Evolutionary conservation across 768 basidiomycete species (phyloP), one percentile per base, ranked within the genome.

Genomic region (Cyclocybe aegerita): DNA sequence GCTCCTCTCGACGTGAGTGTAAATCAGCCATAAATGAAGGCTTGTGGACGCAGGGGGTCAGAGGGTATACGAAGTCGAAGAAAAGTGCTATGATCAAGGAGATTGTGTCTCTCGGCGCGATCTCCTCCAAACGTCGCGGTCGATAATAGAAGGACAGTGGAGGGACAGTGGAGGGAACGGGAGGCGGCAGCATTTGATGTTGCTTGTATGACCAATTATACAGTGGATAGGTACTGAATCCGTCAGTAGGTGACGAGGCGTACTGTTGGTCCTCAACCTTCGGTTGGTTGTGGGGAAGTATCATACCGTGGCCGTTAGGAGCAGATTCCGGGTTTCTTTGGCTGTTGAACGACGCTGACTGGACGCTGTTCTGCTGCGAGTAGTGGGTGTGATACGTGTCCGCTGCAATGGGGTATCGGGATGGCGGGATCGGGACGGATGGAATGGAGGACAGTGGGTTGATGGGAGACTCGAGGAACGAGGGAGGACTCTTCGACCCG

Each of bases 11-110:
- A 38, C 81, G 81, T 0, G 82, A 74, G 55, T 86, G 83, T 30
- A 97, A 74, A 70, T 93, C 93, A n/a, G 89, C 86, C 82, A 93
- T 86, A 66, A 94, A 94, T 1, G 88, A 90, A 23, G 91, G 91
- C 62, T 88, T 89, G 71, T 97, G 94, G 39, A 97, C 72, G 66
- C 90, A 93, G 4, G 93, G 93, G 7, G 90, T 95, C 31, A 96
- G 77, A 7, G 90, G 88, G 67, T 93, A 93, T 42, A 95, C 90
- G 64, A 91, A 96, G 66, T 95, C 93, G 64, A 95, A 96, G 72
- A 93, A 97, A 9, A 95, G 80, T 35, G 86, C 79, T 54, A 94
- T 85, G 58, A 96, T 88, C 52, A 90, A 81, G 36, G 82, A 81
- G 42, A 94, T 85, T 4, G 86, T 88, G 50, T 90, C 86, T 46